A percentile compares a stretch with the other conserved stretches of the same genome.
These are phyloP conservation scores for Monascus purpureus DNA, from an alignment of 495 filamentous ascomycete species.

Conservation along the genomic window DNA sequence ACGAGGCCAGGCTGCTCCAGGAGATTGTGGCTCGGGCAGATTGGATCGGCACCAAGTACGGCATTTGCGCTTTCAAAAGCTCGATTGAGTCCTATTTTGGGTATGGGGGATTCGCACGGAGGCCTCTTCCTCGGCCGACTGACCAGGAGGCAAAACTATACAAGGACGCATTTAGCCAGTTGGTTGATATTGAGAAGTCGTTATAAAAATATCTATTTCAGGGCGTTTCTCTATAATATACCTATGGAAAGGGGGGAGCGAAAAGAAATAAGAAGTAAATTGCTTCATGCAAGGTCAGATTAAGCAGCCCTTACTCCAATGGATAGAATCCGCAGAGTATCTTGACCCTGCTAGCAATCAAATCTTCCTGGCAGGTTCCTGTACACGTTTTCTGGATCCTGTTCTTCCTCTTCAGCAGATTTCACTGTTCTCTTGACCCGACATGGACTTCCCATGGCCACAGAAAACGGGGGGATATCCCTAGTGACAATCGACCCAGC, in stretches of 20 bases:
- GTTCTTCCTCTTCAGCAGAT: constrained; percentile 10
- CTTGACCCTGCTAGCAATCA: not conserved
- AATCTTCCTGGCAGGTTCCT: constrained; percentile 1
- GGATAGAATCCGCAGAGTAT: too few relatives aligned
- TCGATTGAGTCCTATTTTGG: constrained; percentile 46
- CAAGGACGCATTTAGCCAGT: constrained; percentile 50
- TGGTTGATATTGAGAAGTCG: constrained; percentile 45
- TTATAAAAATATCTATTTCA: too few relatives aligned
- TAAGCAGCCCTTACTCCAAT: too few relatives aligned
- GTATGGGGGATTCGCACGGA: constrained; percentile 55
- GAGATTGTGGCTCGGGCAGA: constrained; percentile 55
- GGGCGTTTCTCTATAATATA: too few relatives aligned
- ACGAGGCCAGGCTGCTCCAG: constrained; percentile 53
- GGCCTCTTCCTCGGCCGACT: constrained; percentile 35
- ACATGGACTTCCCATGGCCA: constrained; percentile 25
- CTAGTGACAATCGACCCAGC: constrained; percentile 34
- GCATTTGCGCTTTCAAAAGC: constrained; percentile 60
- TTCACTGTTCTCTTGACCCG: constrained; percentile 10
- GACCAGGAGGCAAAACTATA: constrained; percentile 40
- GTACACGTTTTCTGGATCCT: constrained; percentile 9
- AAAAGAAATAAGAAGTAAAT: too few relatives aligned
- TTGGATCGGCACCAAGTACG: constrained; percentile 62
- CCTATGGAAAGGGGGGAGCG: too few relatives aligned
- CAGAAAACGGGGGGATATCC: constrained; percentile 27
- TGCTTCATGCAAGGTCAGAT: too few relatives aligned